Evolutionary conservation across 1,284 basidiomycete species (phyloP), one percentile per base, ranked within the genome.

Genomic region (Tilletia indica): DNA sequence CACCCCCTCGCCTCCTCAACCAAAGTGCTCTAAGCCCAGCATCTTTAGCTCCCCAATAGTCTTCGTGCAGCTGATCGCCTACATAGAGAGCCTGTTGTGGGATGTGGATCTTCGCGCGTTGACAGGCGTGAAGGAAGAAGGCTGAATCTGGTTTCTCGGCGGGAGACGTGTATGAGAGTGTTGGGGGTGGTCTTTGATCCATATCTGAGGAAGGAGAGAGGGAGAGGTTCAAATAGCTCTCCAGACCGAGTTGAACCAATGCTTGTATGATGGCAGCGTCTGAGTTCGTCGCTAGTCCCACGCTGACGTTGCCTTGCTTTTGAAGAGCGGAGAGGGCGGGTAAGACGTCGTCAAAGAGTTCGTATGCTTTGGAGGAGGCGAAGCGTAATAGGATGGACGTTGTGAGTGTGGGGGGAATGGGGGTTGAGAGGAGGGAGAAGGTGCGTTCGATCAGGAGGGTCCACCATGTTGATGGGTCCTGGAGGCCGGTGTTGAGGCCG

Each of bases 61-160:
- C 78, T 69, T 79, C 76, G 21, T 76, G 45, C 8, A 79, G 71
- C 67, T 79, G 78, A 39, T 79, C 76, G 47, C 78, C 78, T 2
- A 79, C 75, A 68, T 78, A 79, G 16, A 79, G 66, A 6, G 73
- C 76, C 6, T 75, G 19, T 6, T 31, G 45, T 11, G 12, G n/a
- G 0, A 42, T 14, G 66, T n/a, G 5, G 11, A 36, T 21, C 16
- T 31, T 3, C 51, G 74, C 71, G 66, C 71, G 68, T 49, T 58
- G 66, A 19, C 76, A 3, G n/a, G 76, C 76, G 9, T 73, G 70
- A 21, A 71, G 70, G 72, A 77, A 79, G 47, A 79, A 79, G 58
- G 49, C 61, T 9, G 70, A 14, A 25, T 77, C 54, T 36, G 76
- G 76, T 47, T 79, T 79, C 16, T 75, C 71, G 71, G 67, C 69